Conservation (phyloP, 805 yeast genomes). For the Metschnikowia cerradonensis region DNA sequence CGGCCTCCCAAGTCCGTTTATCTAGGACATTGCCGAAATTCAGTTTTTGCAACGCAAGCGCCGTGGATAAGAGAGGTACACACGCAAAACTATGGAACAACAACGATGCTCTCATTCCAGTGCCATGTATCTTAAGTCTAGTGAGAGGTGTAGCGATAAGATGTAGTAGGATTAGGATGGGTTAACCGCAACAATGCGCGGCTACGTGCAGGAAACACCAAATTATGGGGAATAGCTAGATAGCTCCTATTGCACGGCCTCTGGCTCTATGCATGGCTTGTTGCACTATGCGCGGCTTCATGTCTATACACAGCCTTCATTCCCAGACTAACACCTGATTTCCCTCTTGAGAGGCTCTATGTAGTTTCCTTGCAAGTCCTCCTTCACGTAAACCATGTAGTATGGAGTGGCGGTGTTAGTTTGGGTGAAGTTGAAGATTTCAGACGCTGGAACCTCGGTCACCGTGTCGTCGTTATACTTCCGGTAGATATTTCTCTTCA, state of each 20-base stretch:
- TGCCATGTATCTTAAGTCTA: not conserved
- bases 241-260: not conserved
- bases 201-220: constrained; percentile 1
- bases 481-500: constrained; percentile 61
- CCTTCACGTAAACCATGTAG: constrained; percentile 77
- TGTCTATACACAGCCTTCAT: not conserved
- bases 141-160: not conserved
- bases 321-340: constrained; percentile 10
- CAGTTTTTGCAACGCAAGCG: not conserved
- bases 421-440: constrained; percentile 61
- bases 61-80: not conserved
- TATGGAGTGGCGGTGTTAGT: constrained; percentile 92
- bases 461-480: constrained; percentile 95
- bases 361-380: constrained; percentile 48
- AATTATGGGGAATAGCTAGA: constrained; percentile 1
- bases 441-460: constrained; percentile 64
- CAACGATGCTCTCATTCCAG: not conserved
- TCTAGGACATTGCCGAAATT: constrained; percentile 4
- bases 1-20: constrained; percentile 1
- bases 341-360: constrained; percentile 64
- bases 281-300: no score
- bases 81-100: not conserved
- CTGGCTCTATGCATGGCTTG: no score
- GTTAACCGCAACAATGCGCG: constrained; percentile 5
- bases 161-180: not conserved